Conservation (phyloP, 1,139 yeast species). For the Geotrichum australiense region DNA sequence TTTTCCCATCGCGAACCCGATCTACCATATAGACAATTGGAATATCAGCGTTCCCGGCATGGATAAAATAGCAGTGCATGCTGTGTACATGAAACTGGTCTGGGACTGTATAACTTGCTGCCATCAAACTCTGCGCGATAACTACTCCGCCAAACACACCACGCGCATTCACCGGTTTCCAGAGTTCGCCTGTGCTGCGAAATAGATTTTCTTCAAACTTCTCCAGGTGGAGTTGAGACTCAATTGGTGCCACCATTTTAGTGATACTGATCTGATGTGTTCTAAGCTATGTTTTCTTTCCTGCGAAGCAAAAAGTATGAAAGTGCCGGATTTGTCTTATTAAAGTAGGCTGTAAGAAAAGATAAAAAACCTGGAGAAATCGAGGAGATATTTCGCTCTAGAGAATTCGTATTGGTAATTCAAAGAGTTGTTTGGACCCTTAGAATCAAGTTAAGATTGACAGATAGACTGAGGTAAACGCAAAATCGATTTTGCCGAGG, state of each 20-base stretch:
- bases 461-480: no score
- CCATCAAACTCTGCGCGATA: slow-evolving; percentile 64
- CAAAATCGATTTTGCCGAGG: no score
- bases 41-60: slow-evolving; percentile 43
- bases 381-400: no score
- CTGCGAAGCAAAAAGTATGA: no score
- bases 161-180: slow-evolving; percentile 50
- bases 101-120: slow-evolving; percentile 48
- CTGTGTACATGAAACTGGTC: slow-evolving; percentile 43
- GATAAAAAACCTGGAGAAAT: no score
- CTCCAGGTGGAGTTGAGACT: slow-evolving; percentile 27
- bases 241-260: slow-evolving; percentile 22
- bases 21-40: slow-evolving; percentile 56
- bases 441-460: no score
- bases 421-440: no score
- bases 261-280: no score
- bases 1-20: slow-evolving; percentile 50
- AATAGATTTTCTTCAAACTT: slow-evolving; percentile 31
- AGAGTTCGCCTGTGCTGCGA: slow-evolving; percentile 31
- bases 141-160: slow-evolving; percentile 79
- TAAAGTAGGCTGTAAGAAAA: no score
- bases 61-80: slow-evolving; percentile 46
- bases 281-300: no score
- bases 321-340: no score
- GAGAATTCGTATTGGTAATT: no score